Conservation (phyloP, 2,329 filamentous ascomycete species). For the Cladosporium phlei region DNA sequence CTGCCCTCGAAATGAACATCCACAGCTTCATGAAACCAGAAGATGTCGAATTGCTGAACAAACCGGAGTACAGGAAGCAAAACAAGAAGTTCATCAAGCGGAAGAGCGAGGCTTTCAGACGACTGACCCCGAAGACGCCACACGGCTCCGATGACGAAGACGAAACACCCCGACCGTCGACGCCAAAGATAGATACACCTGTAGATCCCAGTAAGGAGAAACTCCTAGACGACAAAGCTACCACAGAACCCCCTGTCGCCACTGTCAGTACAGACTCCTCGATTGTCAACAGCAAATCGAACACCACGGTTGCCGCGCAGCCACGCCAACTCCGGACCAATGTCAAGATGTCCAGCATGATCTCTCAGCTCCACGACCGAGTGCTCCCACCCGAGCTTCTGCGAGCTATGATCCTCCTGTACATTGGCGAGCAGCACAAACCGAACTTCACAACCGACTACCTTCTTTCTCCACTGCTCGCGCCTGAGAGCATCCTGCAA, state of each 20-base stretch:
- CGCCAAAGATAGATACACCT: neutral
- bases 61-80: constrained; percentile 69
- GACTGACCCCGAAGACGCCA: constrained; percentile 74
- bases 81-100: constrained; percentile 75
- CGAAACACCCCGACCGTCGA: constrained; percentile 27
- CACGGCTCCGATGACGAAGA: constrained; percentile 73
- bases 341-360: constrained; percentile 93
- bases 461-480: constrained; percentile 81
- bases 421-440: constrained; percentile 87
- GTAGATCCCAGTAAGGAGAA: neutral
- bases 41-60: constrained; percentile 89
- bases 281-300: constrained; percentile 26
- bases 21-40: constrained; percentile 99
- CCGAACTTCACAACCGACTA: constrained; percentile 92
- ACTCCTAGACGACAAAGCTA: constrained; percentile 6
- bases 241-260: constrained; percentile 2
- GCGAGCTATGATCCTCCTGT: constrained; percentile 97
- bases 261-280: neutral
- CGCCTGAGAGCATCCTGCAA: constrained; percentile 75
- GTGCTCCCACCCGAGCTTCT: constrained; percentile 97
- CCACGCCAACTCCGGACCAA: constrained; percentile 64
- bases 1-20: constrained; percentile 92
- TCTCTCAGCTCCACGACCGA: constrained; percentile 95
- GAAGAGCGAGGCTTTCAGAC: constrained; percentile 85
- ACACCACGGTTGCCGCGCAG: constrained; percentile 26